Evolutionary conservation across 805 yeast genomes (phyloP).

Genomic region (Monosporozyma unispora): DNA sequence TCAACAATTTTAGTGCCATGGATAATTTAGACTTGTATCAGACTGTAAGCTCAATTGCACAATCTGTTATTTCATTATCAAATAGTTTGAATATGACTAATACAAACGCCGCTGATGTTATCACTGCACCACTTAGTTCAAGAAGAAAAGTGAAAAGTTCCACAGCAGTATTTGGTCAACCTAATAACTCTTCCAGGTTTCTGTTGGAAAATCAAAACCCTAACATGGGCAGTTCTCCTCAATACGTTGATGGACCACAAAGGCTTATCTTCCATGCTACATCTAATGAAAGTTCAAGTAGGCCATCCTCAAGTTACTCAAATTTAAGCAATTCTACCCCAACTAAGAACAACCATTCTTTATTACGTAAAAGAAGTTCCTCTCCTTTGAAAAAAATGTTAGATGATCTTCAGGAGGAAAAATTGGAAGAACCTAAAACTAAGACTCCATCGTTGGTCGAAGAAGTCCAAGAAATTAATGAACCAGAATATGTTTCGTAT

Average conservation of each 20-base stretch:
- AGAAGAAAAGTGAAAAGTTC: constrained; percentile 23
- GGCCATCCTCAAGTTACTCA: background rate
- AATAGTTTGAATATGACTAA: constrained; percentile 18
- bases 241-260: constrained; percentile 16
- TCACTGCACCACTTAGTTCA: constrained; percentile 14
- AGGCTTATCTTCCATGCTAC: constrained; percentile 17
- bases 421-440: background rate
- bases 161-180: constrained; percentile 8
- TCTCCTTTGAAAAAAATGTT: constrained; percentile 11
- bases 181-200: constrained; percentile 7
- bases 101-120: background rate
- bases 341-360: constrained; percentile 1
- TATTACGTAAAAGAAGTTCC: constrained; percentile 4
- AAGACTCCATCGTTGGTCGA: background rate
- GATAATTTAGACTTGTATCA: constrained; percentile 30
- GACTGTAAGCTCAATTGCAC: constrained; percentile 29
- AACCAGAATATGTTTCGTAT: constrained; percentile 5
- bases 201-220: background rate
- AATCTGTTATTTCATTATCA: constrained; percentile 29
- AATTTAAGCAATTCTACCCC: constrained; percentile 5
- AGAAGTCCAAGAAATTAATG: background rate
- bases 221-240: background rate
- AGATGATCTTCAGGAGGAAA: constrained; percentile 4
- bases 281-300: constrained; percentile 1
- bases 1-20: constrained; percentile 21